A percentile compares a stretch with the other conserved stretches of the same genome.
Evolutionary conservation across 1,139 yeast species (phyloP).

Genomic region (Suhomyces choctaworum): DNA sequence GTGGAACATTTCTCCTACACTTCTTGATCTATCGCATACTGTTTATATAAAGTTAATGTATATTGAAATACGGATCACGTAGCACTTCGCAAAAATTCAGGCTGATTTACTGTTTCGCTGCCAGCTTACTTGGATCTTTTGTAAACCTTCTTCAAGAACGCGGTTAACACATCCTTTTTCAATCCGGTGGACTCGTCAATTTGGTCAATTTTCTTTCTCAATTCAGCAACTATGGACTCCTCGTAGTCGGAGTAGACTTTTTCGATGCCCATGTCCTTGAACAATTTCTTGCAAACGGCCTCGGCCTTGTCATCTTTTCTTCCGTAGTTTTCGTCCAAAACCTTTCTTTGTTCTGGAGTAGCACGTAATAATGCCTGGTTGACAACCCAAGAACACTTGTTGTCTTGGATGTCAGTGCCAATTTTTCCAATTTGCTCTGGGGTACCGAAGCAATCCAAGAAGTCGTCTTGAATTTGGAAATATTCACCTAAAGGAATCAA

Average conservation of each 20-base stretch:
- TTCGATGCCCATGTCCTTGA: conserved; percentile 71
- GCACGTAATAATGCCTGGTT: conserved; percentile 87
- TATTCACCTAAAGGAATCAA: conserved; percentile 96
- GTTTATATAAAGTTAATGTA: background rate
- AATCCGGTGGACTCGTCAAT: conserved; percentile 92
- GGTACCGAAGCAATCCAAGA: conserved; percentile 94
- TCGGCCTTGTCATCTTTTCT: conserved; percentile 72
- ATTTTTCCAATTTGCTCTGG: conserved; percentile 98
- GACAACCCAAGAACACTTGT: conserved; percentile 97
- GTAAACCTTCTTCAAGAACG: conserved; percentile 87
- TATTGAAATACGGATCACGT: background rate
- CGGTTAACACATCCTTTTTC: conserved; percentile 78
- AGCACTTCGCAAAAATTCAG: background rate
- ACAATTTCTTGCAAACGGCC: conserved; percentile 69
- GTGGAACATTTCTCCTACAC: background rate
- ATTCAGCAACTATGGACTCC: conserved; percentile 66
- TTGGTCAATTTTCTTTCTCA: conserved; percentile 61
- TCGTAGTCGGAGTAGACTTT: conserved; percentile 77
- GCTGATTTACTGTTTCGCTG: too few relatives aligned
- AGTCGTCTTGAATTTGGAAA: conserved; percentile 98
- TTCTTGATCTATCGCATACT: background rate
- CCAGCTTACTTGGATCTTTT: conserved; percentile 79
- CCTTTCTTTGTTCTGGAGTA: conserved; percentile 74
- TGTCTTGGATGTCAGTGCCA: conserved; percentile 98
- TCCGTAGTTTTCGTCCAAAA: conserved; percentile 89